Percentiles rank a stretch among this genome's conserved stretches.
Evolutionary conservation across 257 asterid species (phyloP).

Genomic region (Petrea volubilis): DNA sequence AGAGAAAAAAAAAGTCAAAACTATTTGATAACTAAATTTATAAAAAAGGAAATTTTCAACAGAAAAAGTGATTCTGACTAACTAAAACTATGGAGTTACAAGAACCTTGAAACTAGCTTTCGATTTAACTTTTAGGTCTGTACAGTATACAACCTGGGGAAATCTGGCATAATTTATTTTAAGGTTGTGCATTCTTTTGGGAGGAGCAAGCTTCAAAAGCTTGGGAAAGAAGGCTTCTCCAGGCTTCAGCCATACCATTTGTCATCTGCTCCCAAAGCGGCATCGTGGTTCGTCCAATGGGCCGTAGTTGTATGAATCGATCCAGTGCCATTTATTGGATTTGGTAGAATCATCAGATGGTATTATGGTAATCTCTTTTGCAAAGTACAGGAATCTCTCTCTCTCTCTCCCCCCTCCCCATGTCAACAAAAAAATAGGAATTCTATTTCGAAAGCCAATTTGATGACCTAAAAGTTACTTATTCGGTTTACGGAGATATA

Average conservation of each 20-base stretch:
- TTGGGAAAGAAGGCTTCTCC: slow-evolving; percentile 85
- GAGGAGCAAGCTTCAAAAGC: slow-evolving; percentile 57
- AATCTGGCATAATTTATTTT: not conserved
- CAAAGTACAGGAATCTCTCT: too few relatives aligned
- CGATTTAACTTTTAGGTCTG: not conserved
- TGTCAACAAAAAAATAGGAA: too few relatives aligned
- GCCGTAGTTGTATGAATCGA: too few relatives aligned
- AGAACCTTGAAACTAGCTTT: not conserved
- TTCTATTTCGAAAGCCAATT: too few relatives aligned
- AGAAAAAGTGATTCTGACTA: not conserved
- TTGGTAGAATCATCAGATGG: too few relatives aligned
- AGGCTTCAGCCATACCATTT: slow-evolving; percentile 63
- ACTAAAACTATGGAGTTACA: not conserved
- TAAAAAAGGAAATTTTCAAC: not conserved
- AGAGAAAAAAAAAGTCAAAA: not conserved
- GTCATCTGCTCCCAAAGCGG: slow-evolving; percentile 77
- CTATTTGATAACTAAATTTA: not conserved
- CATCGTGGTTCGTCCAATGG: too few relatives aligned
- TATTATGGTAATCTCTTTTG: slow-evolving; percentile 69
- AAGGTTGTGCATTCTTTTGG: not conserved
- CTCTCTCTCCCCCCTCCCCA: too few relatives aligned
- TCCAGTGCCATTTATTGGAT: too few relatives aligned
- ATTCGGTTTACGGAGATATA: too few relatives aligned
- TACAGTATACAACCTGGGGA: slow-evolving; percentile 13
- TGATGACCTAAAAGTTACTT: too few relatives aligned